Percentiles rank a stretch among this genome's conserved stretches.
Evolutionary conservation across 352 stramenopile species (phyloP).

Genomic region (Globisporangium yorkense): DNA sequence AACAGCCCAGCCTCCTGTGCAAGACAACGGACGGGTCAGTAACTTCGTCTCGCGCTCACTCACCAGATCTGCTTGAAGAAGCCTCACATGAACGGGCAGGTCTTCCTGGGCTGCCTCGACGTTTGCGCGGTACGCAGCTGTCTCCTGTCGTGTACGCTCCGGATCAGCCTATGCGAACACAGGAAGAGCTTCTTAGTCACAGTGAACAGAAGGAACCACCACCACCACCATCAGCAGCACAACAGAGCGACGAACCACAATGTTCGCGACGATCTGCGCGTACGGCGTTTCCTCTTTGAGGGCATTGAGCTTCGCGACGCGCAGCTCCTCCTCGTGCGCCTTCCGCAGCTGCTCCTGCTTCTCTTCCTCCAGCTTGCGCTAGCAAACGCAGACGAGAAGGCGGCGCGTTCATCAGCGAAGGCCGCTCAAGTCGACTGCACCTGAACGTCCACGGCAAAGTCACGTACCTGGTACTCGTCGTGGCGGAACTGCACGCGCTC

Average conservation of each 20-base stretch:
- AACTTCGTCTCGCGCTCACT: not conserved
- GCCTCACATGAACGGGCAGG: conserved; percentile 38
- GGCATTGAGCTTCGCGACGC: conserved; percentile 39
- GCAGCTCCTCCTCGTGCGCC: conserved; percentile 24
- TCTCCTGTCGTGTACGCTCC: conserved; percentile 62
- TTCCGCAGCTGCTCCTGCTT: conserved; percentile 24
- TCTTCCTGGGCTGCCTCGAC: conserved; percentile 53
- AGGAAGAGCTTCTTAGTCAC: not conserved
- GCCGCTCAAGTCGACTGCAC: not conserved
- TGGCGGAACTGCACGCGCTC: conserved; percentile 61
- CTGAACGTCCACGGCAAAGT: not conserved
- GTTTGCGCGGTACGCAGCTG: conserved; percentile 60
- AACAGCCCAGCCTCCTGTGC: conserved; percentile 62
- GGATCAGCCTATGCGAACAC: conserved; percentile 38
- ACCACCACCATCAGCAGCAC: not conserved
- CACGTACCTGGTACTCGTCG: conserved; percentile 42
- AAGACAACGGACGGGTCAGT: not conserved
- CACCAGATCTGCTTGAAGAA: not conserved
- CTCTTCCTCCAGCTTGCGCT: conserved; percentile 54
- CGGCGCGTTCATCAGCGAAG: not conserved
- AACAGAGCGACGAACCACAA: conserved; percentile 28
- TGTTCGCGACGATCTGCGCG: conserved; percentile 48
- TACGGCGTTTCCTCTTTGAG: conserved; percentile 69
- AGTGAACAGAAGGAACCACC: not conserved
- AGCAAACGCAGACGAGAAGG: not conserved